phyloP scores from a whole-genome alignment of 768 basidiomycete genomes.

The Suillus tomentosus region DNA sequence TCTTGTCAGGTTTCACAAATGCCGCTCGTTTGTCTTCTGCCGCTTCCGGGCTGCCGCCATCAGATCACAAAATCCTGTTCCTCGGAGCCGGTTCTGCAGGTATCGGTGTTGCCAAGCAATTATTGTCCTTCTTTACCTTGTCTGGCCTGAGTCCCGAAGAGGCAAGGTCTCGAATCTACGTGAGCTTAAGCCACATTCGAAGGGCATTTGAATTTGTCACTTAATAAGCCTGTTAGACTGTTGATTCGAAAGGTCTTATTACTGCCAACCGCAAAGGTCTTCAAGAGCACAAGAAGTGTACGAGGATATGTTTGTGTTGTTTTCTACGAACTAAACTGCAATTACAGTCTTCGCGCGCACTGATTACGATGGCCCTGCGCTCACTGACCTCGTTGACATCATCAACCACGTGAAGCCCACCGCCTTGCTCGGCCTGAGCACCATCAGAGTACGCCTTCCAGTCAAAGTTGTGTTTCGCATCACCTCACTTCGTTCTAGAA shows the following conservation, averaged over 20 bases:
- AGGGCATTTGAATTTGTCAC: slow-evolving; percentile 9
- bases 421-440: slow-evolving; percentile 75
- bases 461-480: not conserved
- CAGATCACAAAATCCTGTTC: slow-evolving; percentile 58
- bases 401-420: slow-evolving; percentile 75
- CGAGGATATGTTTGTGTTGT: slow-evolving; percentile 14
- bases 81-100: slow-evolving; percentile 57
- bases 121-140: slow-evolving; percentile 49
- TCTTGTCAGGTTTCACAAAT: slow-evolving; percentile 74
- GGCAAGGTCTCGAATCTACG: slow-evolving; percentile 67
- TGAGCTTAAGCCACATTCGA: slow-evolving; percentile 33
- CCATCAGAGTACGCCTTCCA: slow-evolving; percentile 37
- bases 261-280: slow-evolving; percentile 67
- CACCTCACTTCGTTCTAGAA: slow-evolving; percentile 27
- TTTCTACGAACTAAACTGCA: not conserved
- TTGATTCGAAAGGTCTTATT: slow-evolving; percentile 78
- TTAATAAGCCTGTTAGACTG: slow-evolving; percentile 46
- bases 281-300: slow-evolving; percentile 75
- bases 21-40: slow-evolving; percentile 63
- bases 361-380: slow-evolving; percentile 64
- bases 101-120: slow-evolving; percentile 55
- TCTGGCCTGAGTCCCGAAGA: slow-evolving; percentile 66
- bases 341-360: slow-evolving; percentile 65
- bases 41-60: slow-evolving; percentile 41
- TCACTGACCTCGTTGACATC: slow-evolving; percentile 64